These are phyloP conservation scores for Entonaema liquescens DNA, from an alignment of 495 filamentous ascomycete genomes.

Conservation along the genomic window DNA sequence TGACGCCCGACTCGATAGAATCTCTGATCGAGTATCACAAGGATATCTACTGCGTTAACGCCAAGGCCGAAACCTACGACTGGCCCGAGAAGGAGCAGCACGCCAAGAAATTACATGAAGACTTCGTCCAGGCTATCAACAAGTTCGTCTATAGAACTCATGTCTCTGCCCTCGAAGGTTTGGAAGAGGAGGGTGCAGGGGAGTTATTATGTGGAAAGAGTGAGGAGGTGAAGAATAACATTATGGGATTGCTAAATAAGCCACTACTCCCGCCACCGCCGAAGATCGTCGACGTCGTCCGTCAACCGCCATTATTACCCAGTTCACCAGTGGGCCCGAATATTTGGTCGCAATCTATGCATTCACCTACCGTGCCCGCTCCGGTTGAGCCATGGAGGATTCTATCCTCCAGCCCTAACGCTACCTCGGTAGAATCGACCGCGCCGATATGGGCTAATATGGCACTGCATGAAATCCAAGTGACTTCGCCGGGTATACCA, in stretches of 20 bases:
- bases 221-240: slow-evolving; percentile 89
- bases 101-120: slow-evolving; percentile 96
- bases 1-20: slow-evolving; percentile 97
- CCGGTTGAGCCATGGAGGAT: slow-evolving; percentile 94
- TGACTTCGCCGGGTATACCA: slow-evolving; percentile 77
- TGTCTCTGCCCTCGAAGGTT: slow-evolving; percentile 88
- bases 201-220: slow-evolving; percentile 91
- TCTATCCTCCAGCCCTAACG: slow-evolving; percentile 84
- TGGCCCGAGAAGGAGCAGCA: slow-evolving; percentile 98
- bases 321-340: slow-evolving; percentile 80
- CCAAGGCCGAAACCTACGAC: slow-evolving; percentile 87
- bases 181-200: slow-evolving; percentile 96
- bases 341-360: slow-evolving; percentile 77
- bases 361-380: slow-evolving; percentile 63
- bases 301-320: slow-evolving; percentile 83
- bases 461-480: slow-evolving; percentile 71
- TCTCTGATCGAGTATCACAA: slow-evolving; percentile 95
- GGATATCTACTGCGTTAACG: slow-evolving; percentile 92
- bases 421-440: slow-evolving; percentile 71
- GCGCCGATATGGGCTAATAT: slow-evolving; percentile 84
- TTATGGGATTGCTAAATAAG: slow-evolving; percentile 86
- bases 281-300: slow-evolving; percentile 89
- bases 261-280: slow-evolving; percentile 88
- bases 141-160: slow-evolving; percentile 94
- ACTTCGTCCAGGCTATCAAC: slow-evolving; percentile 97